These are phyloP conservation scores for Wickerhamiella australiensis DNA, from an alignment of 805 yeast species.

Conservation along the genomic window DNA sequence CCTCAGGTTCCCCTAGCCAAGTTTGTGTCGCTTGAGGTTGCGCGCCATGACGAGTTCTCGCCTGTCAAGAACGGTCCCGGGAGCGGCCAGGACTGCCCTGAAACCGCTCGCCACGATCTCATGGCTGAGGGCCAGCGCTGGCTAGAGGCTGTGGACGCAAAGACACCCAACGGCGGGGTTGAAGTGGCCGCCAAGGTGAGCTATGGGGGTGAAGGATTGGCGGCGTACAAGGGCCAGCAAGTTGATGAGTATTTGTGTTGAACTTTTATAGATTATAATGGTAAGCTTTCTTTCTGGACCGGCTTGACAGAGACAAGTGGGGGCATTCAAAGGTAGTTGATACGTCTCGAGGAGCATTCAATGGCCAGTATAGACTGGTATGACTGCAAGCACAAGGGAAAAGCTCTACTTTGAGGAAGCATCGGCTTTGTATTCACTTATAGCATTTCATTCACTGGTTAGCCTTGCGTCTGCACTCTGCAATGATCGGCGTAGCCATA, in stretches of 20 bases:
- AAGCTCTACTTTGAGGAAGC: too few species aligned
- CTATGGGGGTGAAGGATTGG: conserved; percentile 63
- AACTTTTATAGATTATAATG: not conserved
- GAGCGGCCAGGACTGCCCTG: conserved; percentile 72
- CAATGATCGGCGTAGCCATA: too few species aligned
- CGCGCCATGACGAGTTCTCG: conserved; percentile 72
- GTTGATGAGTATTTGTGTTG: conserved; percentile 10
- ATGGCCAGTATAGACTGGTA: too few species aligned
- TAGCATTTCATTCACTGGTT: not conserved
- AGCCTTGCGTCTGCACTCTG: too few species aligned
- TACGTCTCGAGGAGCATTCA: too few species aligned
- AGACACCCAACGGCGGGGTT: conserved; percentile 34
- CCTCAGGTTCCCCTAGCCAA: conserved; percentile 54
- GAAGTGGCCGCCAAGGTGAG: conserved; percentile 71
- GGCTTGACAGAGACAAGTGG: too few species aligned
- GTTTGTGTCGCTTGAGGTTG: conserved; percentile 90
- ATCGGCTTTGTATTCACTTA: too few species aligned
- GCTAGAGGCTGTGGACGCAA: conserved; percentile 62
- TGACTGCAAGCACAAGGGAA: too few species aligned
- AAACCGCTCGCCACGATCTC: conserved; percentile 57
- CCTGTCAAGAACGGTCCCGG: conserved; percentile 89
- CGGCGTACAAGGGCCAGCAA: conserved; percentile 38
- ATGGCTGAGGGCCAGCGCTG: conserved; percentile 60
- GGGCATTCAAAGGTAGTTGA: too few species aligned
- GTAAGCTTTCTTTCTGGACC: too few species aligned